These are phyloP conservation scores for Lentinula aciculospora DNA, from an alignment of 768 basidiomycete genomes.

Conservation along the genomic window DNA sequence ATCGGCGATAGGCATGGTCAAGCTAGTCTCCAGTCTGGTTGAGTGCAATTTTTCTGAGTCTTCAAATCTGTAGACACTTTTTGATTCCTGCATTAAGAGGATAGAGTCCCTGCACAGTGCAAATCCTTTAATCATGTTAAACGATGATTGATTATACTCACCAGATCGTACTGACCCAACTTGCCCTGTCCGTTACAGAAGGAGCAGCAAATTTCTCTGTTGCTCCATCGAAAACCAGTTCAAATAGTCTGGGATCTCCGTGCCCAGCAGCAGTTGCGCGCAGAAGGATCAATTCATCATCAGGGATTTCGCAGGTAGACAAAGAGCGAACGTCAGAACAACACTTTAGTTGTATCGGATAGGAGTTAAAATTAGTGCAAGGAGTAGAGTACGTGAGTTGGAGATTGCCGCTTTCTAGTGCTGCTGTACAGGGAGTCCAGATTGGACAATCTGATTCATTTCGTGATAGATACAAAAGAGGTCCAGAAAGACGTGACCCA, in stretches of 20 bases:
- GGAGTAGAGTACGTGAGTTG: constrained; percentile 43
- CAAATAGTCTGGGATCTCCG: constrained; percentile 52
- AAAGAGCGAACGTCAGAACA: constrained; percentile 67
- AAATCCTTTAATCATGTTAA: constrained; percentile 4
- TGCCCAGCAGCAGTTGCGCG: constrained; percentile 21
- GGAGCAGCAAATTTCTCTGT: constrained; percentile 59
- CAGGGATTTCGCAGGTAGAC: constrained; percentile 30
- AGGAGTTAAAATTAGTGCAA: constrained; percentile 26
- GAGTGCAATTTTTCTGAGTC: background rate
- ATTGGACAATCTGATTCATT: constrained; percentile 24
- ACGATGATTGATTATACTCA: constrained; percentile 21
- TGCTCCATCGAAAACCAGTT: constrained; percentile 49
- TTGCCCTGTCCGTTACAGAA: constrained; percentile 58
- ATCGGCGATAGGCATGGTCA: background rate
- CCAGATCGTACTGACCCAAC: constrained; percentile 76
- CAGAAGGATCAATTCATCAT: constrained; percentile 39
- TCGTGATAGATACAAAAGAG: constrained; percentile 47
- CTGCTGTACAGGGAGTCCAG: constrained; percentile 45
- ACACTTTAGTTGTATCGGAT: constrained; percentile 40
- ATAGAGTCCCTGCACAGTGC: constrained; percentile 48
- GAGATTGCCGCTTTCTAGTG: constrained; percentile 28
- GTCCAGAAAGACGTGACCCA: constrained; percentile 20
- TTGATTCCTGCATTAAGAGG: constrained; percentile 25
- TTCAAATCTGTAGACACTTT: constrained; percentile 4
- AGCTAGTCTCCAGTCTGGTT: background rate